Conservation (phyloP, 2,329 filamentous ascomycete species). For the Cladosporium cucumerinum region DNA sequence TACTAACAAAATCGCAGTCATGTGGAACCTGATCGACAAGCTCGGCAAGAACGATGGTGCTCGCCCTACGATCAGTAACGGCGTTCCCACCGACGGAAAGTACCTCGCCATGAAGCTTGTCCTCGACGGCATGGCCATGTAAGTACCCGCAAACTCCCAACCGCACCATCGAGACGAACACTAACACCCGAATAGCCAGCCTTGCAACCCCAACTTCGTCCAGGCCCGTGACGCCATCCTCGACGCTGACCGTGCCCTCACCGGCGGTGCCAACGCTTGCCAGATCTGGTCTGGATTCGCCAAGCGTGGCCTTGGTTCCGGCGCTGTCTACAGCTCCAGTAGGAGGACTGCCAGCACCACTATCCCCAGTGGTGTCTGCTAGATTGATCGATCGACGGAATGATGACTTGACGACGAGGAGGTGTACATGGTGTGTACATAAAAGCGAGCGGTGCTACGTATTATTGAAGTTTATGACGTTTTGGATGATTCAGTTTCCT, state of each 20-base stretch:
- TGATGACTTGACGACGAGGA: neutral
- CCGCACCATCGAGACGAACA: neutral
- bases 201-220: constrained; percentile 55
- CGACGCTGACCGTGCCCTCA: constrained; percentile 53
- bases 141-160: constrained; percentile 24
- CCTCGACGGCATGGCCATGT: constrained; percentile 50
- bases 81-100: constrained; percentile 53
- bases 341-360: constrained; percentile 12
- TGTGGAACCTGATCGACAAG: constrained; percentile 58
- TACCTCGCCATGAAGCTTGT: constrained; percentile 54
- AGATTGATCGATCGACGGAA: neutral
- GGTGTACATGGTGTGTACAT: neutral
- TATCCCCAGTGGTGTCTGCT: constrained; percentile 15
- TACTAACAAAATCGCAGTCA: constrained; percentile 30
- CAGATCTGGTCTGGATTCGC: constrained; percentile 56
- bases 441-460: neutral
- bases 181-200: constrained; percentile 37
- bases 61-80: constrained; percentile 42
- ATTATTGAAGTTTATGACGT: neutral
- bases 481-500: neutral
- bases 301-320: constrained; percentile 52
- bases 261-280: constrained; percentile 50
- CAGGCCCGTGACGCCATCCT: constrained; percentile 54
- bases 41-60: constrained; percentile 49
- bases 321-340: constrained; percentile 12